Conservation (phyloP, 805 yeast genomes). For the Clavispora santaluciae region DNA sequence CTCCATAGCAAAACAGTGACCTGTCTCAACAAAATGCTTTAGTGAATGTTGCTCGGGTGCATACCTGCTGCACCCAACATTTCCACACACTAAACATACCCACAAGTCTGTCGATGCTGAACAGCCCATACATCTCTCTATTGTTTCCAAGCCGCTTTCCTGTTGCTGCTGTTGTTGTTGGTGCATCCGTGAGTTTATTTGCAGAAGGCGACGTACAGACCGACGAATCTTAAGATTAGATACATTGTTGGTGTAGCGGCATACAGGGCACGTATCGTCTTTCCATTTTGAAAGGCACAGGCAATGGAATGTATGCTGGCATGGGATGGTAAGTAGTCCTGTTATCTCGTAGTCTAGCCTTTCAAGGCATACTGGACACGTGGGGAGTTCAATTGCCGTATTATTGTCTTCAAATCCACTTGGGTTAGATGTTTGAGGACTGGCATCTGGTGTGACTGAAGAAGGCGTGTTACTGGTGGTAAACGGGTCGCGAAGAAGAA, state of each 20-base stretch:
- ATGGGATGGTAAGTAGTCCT: slow-evolving; percentile 81
- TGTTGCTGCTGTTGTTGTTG: slow-evolving; percentile 10
- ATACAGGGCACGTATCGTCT: slow-evolving; percentile 87
- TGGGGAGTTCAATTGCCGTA: slow-evolving; percentile 62
- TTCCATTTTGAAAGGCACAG: slow-evolving; percentile 84
- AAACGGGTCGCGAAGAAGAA: slow-evolving; percentile 68
- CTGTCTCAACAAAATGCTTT: slow-evolving; percentile 69
- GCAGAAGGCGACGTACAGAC: slow-evolving; percentile 31
- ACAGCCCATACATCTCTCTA: slow-evolving; percentile 52
- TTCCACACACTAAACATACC: slow-evolving; percentile 89
- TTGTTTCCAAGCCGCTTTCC: slow-evolving; percentile 13
- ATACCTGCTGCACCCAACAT: slow-evolving; percentile 88
- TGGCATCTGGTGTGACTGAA: slow-evolving; percentile 2
- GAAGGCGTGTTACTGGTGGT: slow-evolving; percentile 28
- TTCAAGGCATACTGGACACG: slow-evolving; percentile 91
- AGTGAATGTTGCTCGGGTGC: slow-evolving; percentile 77
- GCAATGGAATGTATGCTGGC: slow-evolving; percentile 92
- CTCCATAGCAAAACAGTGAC: slow-evolving; percentile 92
- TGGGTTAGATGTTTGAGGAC: not conserved
- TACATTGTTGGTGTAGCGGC: slow-evolving; percentile 62
- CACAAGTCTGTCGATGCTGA: slow-evolving; percentile 60
- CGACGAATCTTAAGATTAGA: slow-evolving; percentile 33
- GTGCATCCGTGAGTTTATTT: slow-evolving; percentile 18
- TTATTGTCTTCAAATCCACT: slow-evolving; percentile 13
- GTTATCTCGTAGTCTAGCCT: slow-evolving; percentile 77